Conservation (phyloP, 2,329 filamentous ascomycete species). For the Emergomyces pasteurianus region DNA sequence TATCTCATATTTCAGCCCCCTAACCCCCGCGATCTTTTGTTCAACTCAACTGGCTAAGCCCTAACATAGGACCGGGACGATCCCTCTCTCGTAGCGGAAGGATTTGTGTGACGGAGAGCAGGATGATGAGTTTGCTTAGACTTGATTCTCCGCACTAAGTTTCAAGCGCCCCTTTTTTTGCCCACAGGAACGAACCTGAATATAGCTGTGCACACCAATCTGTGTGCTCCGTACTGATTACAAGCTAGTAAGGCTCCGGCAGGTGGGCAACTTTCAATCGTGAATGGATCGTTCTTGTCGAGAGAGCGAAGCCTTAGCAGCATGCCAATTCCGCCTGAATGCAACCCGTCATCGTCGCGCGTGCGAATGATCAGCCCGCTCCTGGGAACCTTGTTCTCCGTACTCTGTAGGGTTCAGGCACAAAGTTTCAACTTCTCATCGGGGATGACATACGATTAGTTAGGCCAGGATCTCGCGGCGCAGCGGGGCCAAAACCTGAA, state of each 20-base stretch:
- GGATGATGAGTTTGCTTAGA: no score
- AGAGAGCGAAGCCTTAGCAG: no score
- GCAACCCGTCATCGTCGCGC: neutral
- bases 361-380: no score
- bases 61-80: neutral
- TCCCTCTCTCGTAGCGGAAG: neutral
- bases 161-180: neutral
- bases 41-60: neutral
- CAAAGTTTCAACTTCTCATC: neutral
- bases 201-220: no score
- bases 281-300: no score
- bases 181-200: neutral
- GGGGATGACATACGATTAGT: neutral
- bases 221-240: no score
- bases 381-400: no score
- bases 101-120: neutral
- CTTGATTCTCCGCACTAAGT: no score
- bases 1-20: neutral
- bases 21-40: neutral
- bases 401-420: neutral
- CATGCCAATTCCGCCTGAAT: no score
- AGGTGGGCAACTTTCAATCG: no score
- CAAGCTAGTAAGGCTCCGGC: no score
- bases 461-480: neutral
- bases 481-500: neutral